A percentile compares a stretch with the other conserved stretches of the same genome.
phyloP scores from a whole-genome alignment of 495 filamentous ascomycete genomes.

The Sordaria brevicollis region DNA sequence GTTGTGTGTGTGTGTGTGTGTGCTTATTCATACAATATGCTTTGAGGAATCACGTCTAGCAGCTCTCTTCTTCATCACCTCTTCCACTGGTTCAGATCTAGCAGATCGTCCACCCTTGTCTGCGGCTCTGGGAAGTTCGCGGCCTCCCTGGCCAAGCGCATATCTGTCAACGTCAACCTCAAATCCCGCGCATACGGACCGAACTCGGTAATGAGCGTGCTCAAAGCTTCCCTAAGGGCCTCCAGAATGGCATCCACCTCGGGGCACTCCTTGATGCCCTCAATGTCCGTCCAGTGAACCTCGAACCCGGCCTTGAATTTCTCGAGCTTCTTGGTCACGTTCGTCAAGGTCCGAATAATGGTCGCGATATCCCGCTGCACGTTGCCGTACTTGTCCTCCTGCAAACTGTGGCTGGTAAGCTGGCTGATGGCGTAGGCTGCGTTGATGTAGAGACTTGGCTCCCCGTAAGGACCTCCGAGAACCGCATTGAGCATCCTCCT shows the following conservation, averaged over 20 bases:
- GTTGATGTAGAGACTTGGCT: slow-evolving; percentile 54
- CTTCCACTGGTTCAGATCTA: background rate
- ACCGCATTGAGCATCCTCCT: slow-evolving; percentile 51
- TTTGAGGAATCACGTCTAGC: background rate
- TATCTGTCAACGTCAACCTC: slow-evolving; percentile 52
- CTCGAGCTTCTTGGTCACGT: slow-evolving; percentile 58
- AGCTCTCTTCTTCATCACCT: background rate
- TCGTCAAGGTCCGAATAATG: slow-evolving; percentile 61
- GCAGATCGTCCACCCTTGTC: background rate
- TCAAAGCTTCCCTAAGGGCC: slow-evolving; percentile 48
- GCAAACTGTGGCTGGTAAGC: slow-evolving; percentile 60
- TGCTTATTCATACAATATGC: background rate
- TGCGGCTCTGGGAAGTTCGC: slow-evolving; percentile 19
- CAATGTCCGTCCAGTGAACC: slow-evolving; percentile 76
- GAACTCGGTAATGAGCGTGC: slow-evolving; percentile 55
- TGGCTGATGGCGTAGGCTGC: slow-evolving; percentile 58
- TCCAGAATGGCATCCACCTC: slow-evolving; percentile 55
- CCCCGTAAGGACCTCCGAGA: slow-evolving; percentile 57
- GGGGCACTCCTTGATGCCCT: slow-evolving; percentile 31
- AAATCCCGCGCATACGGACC: slow-evolving; percentile 57
- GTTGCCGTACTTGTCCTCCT: slow-evolving; percentile 79
- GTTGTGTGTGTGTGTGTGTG: background rate
- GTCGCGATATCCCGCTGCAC: slow-evolving; percentile 67
- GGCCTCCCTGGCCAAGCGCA: slow-evolving; percentile 58
- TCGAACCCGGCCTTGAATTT: slow-evolving; percentile 48